A percentile compares a stretch with the other conserved stretches of the same genome.
Evolutionary conservation across 176 grass and related monocot species (phyloP).

Genomic region (Oryza nivara): DNA sequence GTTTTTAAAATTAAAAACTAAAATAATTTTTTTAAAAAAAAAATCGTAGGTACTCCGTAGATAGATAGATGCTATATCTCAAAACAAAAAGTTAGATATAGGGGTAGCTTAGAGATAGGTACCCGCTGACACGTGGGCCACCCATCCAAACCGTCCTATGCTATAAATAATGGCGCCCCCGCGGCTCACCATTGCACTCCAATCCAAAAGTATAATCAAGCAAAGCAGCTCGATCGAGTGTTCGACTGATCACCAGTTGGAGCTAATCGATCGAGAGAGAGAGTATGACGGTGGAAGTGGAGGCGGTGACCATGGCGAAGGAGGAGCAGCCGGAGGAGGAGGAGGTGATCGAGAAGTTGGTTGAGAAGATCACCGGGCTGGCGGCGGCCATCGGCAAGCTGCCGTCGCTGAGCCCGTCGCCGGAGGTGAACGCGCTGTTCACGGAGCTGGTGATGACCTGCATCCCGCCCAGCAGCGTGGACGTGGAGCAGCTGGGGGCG

Average conservation of each 20-base stretch:
- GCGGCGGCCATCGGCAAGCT: slow-evolving; percentile 55
- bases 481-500: slow-evolving; percentile 54
- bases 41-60: too few species aligned
- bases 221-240: too few species aligned
- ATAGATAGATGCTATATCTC: too few species aligned
- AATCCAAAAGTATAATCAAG: neutral
- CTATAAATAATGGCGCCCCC: slow-evolving; percentile 4
- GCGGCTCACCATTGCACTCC: slow-evolving; percentile 1
- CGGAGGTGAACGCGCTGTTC: slow-evolving; percentile 80
- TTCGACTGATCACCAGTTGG: too few species aligned
- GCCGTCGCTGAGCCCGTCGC: slow-evolving; percentile 58
- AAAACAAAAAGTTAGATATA: too few species aligned
- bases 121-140: slow-evolving; percentile 25
- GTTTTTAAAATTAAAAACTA: too few species aligned
- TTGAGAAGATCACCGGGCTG: slow-evolving; percentile 64
- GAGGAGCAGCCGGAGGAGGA: slow-evolving; percentile 36
- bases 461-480: slow-evolving; percentile 64
- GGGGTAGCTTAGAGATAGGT: too few species aligned
- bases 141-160: neutral
- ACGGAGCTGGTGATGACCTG: slow-evolving; percentile 67
- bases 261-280: too few species aligned
- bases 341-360: slow-evolving; percentile 38
- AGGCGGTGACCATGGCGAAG: neutral
- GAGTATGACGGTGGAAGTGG: too few species aligned
- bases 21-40: too few species aligned